Conservation (phyloP, 495 filamentous ascomycete genomes). For the Apodospora peruviana region DNA sequence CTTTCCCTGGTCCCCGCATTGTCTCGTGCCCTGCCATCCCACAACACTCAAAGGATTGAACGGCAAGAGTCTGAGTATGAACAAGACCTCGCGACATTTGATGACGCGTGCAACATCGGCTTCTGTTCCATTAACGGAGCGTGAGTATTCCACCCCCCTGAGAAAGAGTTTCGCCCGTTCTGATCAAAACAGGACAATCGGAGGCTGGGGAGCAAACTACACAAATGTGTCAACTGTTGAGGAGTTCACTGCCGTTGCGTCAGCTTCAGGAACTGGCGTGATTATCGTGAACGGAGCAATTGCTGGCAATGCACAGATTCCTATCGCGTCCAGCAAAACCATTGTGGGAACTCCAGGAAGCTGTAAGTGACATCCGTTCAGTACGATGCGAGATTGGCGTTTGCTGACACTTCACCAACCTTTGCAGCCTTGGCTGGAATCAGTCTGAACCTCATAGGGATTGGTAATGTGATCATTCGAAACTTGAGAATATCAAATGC, state of each 20-base stretch:
- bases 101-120: slow-evolving; percentile 15
- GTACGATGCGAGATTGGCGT: no score
- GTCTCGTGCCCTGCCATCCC: no score
- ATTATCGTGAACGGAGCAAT: background rate
- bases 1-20: no score
- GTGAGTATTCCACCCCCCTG: background rate
- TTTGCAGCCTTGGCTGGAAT: background rate
- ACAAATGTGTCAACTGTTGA: slow-evolving; percentile 49
- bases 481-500: background rate
- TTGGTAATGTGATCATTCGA: background rate
- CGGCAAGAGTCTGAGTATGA: background rate
- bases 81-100: slow-evolving; percentile 5
- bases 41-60: no score
- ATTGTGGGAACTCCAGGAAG: slow-evolving; percentile 38
- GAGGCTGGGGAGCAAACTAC: slow-evolving; percentile 14
- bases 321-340: slow-evolving; percentile 46
- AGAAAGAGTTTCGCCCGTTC: background rate
- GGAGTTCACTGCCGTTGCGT: background rate
- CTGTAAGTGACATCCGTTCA: slow-evolving; percentile 11
- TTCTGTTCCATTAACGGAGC: slow-evolving; percentile 11
- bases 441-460: background rate
- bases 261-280: background rate
- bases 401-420: no score
- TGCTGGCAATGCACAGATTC: slow-evolving; percentile 28
- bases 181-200: slow-evolving; percentile 7